Base-by-base conservation (phyloP, 2,329 filamentous ascomycete genomes). In the Cytospora piceicola region DNA sequence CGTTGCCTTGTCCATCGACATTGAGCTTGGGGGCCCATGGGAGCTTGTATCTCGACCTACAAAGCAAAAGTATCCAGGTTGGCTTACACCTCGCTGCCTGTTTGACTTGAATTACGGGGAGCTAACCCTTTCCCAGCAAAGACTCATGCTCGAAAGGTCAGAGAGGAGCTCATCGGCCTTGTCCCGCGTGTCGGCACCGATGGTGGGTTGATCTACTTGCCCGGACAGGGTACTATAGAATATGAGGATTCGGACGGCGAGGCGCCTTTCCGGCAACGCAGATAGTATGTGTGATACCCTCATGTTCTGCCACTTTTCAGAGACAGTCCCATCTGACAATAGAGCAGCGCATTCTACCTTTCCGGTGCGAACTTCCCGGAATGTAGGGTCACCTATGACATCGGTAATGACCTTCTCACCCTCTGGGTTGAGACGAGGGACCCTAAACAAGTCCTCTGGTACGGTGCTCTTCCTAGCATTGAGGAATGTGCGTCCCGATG, bases 401-500 rank as follows among this genome's bases (percentile, higher is more conserved):
- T 88, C 58, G 77, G 74, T 27, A 78, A 78, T 14, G 90, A 94
- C 74, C 78, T 80, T 27, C 83, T 95, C 64, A 86, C 84, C 6
- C 84, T 94, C 32, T 95, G 90, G 84, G 87, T 94, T 57, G 90
- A 91, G 2, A 85, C 86, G 70, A 85, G 88, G 69, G 85, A 90
- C 69, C 85, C 85, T 17, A 81, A 80, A 20, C 80, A 84, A 70
- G 80, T 85, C 14, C 83, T 92, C 58, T 92, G 85, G 83, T 86
- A 85, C 72, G 90, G 90, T 20, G 81, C 80, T 39, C 85, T 83
- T 27, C 88, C 88, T 0, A 83, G 82, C 12, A 78, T 81, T 14
- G 83, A 88, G 17, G 86, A 91, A 65, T 89, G 89, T 65, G 79
- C 85, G 69, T 79, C 78, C 2, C 81, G 79, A 63, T 88, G 88